Conservation (phyloP, 1,284 basidiomycete species). For the Coniferiporia weirii region DNA sequence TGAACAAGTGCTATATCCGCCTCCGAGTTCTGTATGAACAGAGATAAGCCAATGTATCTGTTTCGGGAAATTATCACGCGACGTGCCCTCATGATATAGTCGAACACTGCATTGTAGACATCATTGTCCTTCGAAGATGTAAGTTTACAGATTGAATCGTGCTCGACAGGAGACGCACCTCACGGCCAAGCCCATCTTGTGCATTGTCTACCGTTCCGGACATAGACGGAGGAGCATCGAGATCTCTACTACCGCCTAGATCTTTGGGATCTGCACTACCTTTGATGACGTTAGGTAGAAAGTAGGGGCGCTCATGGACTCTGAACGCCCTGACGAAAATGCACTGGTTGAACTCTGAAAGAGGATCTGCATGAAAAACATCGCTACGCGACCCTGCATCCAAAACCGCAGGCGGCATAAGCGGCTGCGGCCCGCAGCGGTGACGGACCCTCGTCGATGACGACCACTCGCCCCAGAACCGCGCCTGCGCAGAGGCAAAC, state of each 20-base stretch:
- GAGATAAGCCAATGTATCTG: not conserved
- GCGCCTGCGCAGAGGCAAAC: not conserved
- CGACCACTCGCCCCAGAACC: not conserved
- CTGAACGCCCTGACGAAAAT: conserved; percentile 3
- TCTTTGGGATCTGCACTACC: conserved; percentile 5
- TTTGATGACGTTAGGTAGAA: not conserved
- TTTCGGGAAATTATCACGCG: not conserved
- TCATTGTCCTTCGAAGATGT: no score
- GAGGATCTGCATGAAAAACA: no score
- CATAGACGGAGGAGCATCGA: not conserved
- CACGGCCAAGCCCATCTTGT: no score
- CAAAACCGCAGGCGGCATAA: not conserved
- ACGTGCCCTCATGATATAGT: not conserved
- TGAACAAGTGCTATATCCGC: not conserved
- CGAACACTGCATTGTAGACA: not conserved
- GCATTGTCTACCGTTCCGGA: not conserved
- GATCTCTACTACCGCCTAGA: not conserved
- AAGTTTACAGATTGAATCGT: no score
- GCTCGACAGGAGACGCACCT: no score
- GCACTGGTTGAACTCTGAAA: not conserved
- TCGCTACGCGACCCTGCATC: no score
- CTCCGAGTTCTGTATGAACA: not conserved
- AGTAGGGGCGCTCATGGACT: not conserved
- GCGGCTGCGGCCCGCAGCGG: conserved; percentile 1
- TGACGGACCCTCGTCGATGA: not conserved